These are phyloP conservation scores for Exidia glandulosa DNA, from an alignment of 768 basidiomycete species.

Conservation along the genomic window DNA sequence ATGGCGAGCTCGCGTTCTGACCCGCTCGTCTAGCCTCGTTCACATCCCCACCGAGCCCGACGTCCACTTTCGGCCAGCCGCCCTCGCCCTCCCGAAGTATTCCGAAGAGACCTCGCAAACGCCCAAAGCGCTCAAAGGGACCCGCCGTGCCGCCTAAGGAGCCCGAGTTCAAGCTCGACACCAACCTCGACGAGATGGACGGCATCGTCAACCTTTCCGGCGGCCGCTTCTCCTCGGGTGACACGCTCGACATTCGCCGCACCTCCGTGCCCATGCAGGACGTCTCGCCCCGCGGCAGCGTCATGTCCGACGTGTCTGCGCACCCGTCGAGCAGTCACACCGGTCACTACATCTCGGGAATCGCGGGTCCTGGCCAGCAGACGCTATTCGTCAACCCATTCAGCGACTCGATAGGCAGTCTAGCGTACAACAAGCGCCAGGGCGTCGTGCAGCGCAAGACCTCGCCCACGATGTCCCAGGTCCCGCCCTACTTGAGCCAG, in stretches of 20 bases:
- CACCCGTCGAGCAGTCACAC: neutral
- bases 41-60: too few species aligned
- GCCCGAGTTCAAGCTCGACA: slow-evolving; percentile 41
- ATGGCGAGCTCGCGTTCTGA: too few species aligned
- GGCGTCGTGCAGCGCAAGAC: neutral
- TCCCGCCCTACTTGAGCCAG: neutral
- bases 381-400: slow-evolving; percentile 29
- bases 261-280: slow-evolving; percentile 4
- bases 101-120: neutral
- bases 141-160: slow-evolving; percentile 21
- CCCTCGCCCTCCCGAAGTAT: neutral
- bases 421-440: neutral
- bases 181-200: slow-evolving; percentile 65
- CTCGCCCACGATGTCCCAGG: neutral
- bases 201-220: slow-evolving; percentile 57
- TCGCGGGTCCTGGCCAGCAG: slow-evolving; percentile 13
- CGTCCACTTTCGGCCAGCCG: too few species aligned
- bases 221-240: neutral
- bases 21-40: too few species aligned
- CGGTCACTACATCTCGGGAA: neutral
- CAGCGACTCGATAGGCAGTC: slow-evolving; percentile 1
- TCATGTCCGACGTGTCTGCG: neutral
- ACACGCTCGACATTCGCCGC: slow-evolving; percentile 1
- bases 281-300: neutral
- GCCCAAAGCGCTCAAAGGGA: neutral